Evolutionary conservation across 2,329 filamentous ascomycete genomes (phyloP), one percentile per base, ranked within the genome.

Genomic region (Calonectria ilicicola): DNA sequence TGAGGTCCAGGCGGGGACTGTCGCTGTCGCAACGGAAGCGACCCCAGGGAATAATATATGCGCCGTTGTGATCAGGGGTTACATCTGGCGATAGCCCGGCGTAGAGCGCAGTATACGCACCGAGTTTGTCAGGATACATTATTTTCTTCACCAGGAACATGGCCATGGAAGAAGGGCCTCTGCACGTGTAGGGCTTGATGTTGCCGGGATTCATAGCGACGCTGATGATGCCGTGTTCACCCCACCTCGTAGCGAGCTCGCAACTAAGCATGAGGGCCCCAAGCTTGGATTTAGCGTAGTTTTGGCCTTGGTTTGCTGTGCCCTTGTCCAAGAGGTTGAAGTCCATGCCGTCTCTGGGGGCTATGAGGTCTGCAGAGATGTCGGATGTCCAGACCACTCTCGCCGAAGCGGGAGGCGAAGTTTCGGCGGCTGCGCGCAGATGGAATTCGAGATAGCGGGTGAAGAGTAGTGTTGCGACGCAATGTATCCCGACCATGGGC

Each of bases 101-200:
- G 63, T 78, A 86, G 2, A 87, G 69, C 75, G 85, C 84, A 0
- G 85, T 86, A 68, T 85, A 86, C 2, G 84, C 85, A 7, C 84
- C 86, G 35, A 80, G 75, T 4, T 71, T 75, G 2, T 83, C 75
- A 17, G 80, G 78, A 62, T 85, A 78, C 3, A 82, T 70, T 5
- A 83, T 40, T 9, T 73, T 71, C 1, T 72, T 75, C 63, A 81
- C 72, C 38, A 82, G 40, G 44, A 77, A 73, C 72, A 77, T 79
- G 47, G 70, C 65, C 27, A 46, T 29, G 2, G 42, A 67, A 5
- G 73, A 72, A 10, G 58, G 71, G 15, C 65, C 77, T 17, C 70
- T 71, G 69, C 74, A 81, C 7, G 75, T 75, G 35, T 79, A 78
- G 0, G 81, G 78, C 32, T 73, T 77, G 26, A 84, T 69, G 69